phyloP scores from a whole-genome alignment of 306 rosid genomes.

The Aeschynomene evenia region DNA sequence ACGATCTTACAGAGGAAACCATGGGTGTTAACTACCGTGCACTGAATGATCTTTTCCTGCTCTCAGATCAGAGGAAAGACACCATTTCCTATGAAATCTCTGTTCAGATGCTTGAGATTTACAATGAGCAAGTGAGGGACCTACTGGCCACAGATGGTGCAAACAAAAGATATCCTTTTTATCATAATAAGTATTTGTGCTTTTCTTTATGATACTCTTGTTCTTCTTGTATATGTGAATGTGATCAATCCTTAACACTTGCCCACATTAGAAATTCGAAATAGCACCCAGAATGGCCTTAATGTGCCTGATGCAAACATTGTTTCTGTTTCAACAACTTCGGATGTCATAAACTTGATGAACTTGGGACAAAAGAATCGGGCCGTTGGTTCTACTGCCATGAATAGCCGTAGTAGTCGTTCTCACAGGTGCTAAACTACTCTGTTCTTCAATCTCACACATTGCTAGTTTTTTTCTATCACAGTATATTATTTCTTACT shows the following conservation, averaged over 20 bases:
- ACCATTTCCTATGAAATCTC: slow-evolving; percentile 64
- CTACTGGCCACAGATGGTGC: slow-evolving; percentile 61
- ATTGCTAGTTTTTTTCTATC: not conserved
- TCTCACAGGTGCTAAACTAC: slow-evolving; percentile 99
- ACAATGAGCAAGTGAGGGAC: slow-evolving; percentile 93
- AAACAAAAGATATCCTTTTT: slow-evolving; percentile 84
- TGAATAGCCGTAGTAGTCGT: slow-evolving; percentile 91
- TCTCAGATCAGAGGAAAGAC: slow-evolving; percentile 73
- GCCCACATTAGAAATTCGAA: slow-evolving; percentile 76
- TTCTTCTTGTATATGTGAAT: not conserved
- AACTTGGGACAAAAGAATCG: slow-evolving; percentile 80
- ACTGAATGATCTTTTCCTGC: slow-evolving; percentile 66
- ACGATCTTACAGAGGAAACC: slow-evolving; percentile 64
- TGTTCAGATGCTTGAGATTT: slow-evolving; percentile 98
- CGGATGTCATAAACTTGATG: slow-evolving; percentile 82
- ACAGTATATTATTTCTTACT: not conserved
- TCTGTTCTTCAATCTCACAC: too few relatives aligned
- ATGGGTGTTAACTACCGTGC: slow-evolving; percentile 94
- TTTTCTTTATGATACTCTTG: slow-evolving; percentile 13
- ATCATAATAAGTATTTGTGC: not conserved
- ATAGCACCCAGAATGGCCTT: slow-evolving; percentile 67
- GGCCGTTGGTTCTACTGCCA: slow-evolving; percentile 80
- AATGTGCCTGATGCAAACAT: slow-evolving; percentile 87
- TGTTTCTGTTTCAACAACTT: slow-evolving; percentile 72
- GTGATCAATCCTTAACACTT: slow-evolving; percentile 51